A percentile compares a stretch with the other conserved stretches of the same genome.
Conservation (phyloP, 768 basidiomycete genomes). For the Tricholoma furcatifolium region DNA sequence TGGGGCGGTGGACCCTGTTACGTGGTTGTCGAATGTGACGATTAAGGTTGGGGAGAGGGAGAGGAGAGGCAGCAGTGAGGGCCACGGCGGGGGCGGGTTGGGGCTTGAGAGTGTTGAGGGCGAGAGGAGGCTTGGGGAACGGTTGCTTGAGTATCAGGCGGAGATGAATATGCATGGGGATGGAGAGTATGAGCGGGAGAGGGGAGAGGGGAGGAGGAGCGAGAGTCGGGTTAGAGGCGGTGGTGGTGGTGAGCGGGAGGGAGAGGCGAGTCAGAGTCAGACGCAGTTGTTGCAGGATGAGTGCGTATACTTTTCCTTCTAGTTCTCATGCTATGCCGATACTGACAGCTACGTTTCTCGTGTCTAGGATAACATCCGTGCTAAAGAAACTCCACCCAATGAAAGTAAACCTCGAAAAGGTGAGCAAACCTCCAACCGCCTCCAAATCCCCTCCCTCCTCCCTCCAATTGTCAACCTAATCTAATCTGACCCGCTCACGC, state of each 20-base stretch:
- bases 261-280: conserved; percentile 19
- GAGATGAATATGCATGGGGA: conserved; percentile 17
- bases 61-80: conserved; percentile 53
- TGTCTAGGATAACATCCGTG: conserved; percentile 69
- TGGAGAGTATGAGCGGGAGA: conserved; percentile 10
- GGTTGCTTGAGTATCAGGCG: conserved; percentile 38
- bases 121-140: conserved; percentile 40
- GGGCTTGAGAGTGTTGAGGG: conserved; percentile 47
- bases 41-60: conserved; percentile 57
- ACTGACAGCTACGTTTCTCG: background rate
- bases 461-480: background rate
- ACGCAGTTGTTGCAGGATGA: conserved; percentile 69
- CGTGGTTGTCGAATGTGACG: conserved; percentile 78
- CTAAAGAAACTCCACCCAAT: conserved; percentile 61
- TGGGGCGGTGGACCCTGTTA: conserved; percentile 69
- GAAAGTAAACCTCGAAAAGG: conserved; percentile 87
- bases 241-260: no score
- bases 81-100: no score
- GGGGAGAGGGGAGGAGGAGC: conserved; percentile 40
- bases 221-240: conserved; percentile 39
- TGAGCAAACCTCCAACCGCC: no score
- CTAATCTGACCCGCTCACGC: no score
- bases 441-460: background rate
- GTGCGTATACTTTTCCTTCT: conserved; percentile 35
- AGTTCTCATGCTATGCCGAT: background rate